Base-by-base conservation (phyloP, 2,329 filamentous ascomycete species). In the Myriosclerotinia scirpicola region DNA sequence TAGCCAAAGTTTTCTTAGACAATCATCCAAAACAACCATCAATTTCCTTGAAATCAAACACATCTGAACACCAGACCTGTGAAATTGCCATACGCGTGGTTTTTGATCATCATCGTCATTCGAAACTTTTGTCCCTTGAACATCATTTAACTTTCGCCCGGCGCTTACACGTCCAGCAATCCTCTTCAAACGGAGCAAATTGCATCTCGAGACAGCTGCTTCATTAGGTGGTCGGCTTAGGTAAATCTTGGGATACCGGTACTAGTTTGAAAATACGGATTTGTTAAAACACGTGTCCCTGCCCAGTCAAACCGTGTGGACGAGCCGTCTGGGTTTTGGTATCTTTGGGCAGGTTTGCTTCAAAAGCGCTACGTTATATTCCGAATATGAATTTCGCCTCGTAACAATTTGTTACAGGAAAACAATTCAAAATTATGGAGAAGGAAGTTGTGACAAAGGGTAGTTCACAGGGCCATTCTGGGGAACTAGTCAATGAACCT, bases 341-440 rank as follows among this genome's bases (percentile, higher is more conserved):
- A 60, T 38, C 8, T 50, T 30, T 30, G 30, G 38, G 15, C 4
- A 48, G 30, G 46, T n/a, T 50, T 20, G n/a, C 34, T 11, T 48
- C n/a, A n/a, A 6, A 60, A 36, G 56, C 56, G 42, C 12, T 36
- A 26, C 22, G 7, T 11, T 9, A 60, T 5, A 48, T 60, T 44
- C 17, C 58, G 58, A 48, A 40, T 17, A 61, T 61, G 58, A 50
- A 26, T 26, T 22, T 15, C 9, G 8, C 34, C 14, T 50, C 15
- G 34, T 61, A 26, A 38, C 30, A 20, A 5, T 20, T 26, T 38
- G 30, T 14, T 61, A 26, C 8, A 42, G 14, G 44, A 61, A 11
- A 14, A 7, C 14, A 26, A 6, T 20, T 38, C 58, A 42, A 61
- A 50, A 61, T 50, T 20, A 65, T 65, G 64, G 54, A 60, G 15